These are phyloP conservation scores for Fusarium marasasianum DNA, from an alignment of 2,329 filamentous ascomycete species.

Conservation along the genomic window DNA sequence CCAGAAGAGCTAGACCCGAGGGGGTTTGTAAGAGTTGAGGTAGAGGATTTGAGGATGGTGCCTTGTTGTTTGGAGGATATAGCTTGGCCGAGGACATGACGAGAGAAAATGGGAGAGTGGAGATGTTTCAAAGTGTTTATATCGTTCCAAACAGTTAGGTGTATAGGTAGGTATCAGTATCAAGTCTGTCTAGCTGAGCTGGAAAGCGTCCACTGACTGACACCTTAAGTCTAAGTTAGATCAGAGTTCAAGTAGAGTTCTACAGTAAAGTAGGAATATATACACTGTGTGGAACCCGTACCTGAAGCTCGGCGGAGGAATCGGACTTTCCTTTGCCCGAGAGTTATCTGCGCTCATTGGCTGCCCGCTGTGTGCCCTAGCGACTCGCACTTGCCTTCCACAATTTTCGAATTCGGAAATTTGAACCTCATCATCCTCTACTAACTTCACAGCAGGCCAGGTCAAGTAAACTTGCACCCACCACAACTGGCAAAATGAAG, in stretches of 20 bases:
- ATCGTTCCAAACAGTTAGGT: neutral
- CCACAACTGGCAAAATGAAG: conserved; percentile 60
- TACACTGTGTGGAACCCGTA: conserved; percentile 11
- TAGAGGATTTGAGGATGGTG: conserved; percentile 63
- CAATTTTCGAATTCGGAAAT: conserved; percentile 49
- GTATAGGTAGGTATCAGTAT: neutral
- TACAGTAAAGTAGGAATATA: neutral
- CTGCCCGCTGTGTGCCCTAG: conserved; percentile 45
- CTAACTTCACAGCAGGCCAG: conserved; percentile 55
- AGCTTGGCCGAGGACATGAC: conserved; percentile 52
- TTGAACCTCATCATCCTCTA: conserved; percentile 46
- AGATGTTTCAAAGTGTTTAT: neutral
- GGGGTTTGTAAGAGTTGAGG: conserved; percentile 89
- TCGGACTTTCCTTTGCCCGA: conserved; percentile 39
- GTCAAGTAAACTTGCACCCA: conserved; percentile 56
- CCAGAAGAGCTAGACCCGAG: conserved; percentile 86
- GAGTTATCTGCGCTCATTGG: conserved; percentile 46
- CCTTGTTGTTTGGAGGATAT: conserved; percentile 50
- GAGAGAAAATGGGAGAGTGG: neutral
- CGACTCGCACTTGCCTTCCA: conserved; percentile 51
- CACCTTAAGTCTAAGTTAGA: neutral
- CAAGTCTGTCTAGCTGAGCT: neutral
- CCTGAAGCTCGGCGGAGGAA: neutral
- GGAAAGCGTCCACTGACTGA: neutral
- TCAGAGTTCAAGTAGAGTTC: neutral